A percentile compares a stretch with the other conserved stretches of the same genome.
These are phyloP conservation scores for Biscutella auriculata DNA, from an alignment of 441 rosid genomes.

Conservation along the genomic window DNA sequence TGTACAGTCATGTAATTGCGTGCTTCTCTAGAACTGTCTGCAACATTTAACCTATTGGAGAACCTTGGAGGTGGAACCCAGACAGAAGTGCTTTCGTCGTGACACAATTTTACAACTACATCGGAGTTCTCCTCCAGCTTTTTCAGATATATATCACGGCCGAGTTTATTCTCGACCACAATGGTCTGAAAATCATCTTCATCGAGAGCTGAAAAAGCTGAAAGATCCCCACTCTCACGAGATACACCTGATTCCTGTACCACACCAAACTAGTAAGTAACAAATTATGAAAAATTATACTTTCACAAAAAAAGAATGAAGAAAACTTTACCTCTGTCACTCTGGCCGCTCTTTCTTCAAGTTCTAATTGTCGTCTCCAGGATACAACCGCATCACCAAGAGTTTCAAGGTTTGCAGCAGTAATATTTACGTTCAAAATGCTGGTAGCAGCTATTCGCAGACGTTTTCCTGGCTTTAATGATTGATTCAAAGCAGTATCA, in stretches of 20 bases:
- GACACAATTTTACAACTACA: slow-evolving; percentile 43
- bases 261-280: slow-evolving; percentile 17
- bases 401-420: slow-evolving; percentile 85
- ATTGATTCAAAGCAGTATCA: slow-evolving; percentile 45
- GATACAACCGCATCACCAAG: slow-evolving; percentile 68
- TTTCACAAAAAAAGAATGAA: slow-evolving; percentile 4
- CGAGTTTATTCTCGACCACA: slow-evolving; percentile 80
- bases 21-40: slow-evolving; percentile 74
- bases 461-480: slow-evolving; percentile 67
- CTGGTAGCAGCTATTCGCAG: slow-evolving; percentile 78
- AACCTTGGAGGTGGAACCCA: slow-evolving; percentile 98
- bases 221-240: slow-evolving; percentile 43
- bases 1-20: slow-evolving; percentile 64
- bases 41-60: slow-evolving; percentile 72
- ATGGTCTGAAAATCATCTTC: slow-evolving; percentile 93
- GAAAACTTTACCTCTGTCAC: slow-evolving; percentile 48
- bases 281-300: background rate
- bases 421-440: slow-evolving; percentile 73
- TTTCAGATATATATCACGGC: slow-evolving; percentile 73
- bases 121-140: slow-evolving; percentile 57
- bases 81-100: slow-evolving; percentile 46
- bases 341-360: slow-evolving; percentile 75
- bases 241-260: slow-evolving; percentile 50
- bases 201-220: slow-evolving; percentile 77
- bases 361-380: slow-evolving; percentile 86